Base-by-base conservation (phyloP, 345 rosid species). In the Aethionema arabicum region DNA sequence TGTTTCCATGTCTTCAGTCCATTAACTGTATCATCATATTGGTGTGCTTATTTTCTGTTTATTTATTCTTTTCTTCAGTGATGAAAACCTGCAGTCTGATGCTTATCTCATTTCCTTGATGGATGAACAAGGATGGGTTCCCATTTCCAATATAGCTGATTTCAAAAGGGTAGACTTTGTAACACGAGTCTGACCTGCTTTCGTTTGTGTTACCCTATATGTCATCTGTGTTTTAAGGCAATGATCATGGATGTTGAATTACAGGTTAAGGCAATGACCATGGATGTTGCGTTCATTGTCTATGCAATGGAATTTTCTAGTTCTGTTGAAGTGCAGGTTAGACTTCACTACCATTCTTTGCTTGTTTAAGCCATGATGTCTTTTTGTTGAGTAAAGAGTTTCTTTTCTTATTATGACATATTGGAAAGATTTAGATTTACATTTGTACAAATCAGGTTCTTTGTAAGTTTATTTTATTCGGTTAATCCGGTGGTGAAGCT, bases 71-170 rank as follows among this genome's bases (percentile, higher is more conserved):
- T 69, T 72, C 76, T 75, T 72, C 84, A 95, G 99, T 69, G 91
- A 87, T 77, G 95, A 81, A 65, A 95, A 95, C 82, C 82, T 90
- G 77, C 75, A 68, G 75, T 72, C 57, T 29, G 99, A 95, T 46
- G 72, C 63, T 57, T 90, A 77, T 67, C 76, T 95, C 53, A 80
- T 77, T 41, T 78, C 90, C 64, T 76, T 84, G 79, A 88, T 95
- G 99, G 99, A 95, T 76, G 77, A 80, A 63, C 80, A 86, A 65
- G 99, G 99, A 63, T 86, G 96, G 96, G 99, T 86, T 77, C 80
- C 88, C 13, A 74, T 79, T 16, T 69, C 82, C 33, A 63, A 38
- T n/a, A 76, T 95, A 72, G 95, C 97, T 0, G 86, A 80, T 69
- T 95, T 95, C 61, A 90, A 88, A 65, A 83, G 97, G 91, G 99